Conservation (phyloP, 345 rosid genomes). For the Salix caprea region DNA sequence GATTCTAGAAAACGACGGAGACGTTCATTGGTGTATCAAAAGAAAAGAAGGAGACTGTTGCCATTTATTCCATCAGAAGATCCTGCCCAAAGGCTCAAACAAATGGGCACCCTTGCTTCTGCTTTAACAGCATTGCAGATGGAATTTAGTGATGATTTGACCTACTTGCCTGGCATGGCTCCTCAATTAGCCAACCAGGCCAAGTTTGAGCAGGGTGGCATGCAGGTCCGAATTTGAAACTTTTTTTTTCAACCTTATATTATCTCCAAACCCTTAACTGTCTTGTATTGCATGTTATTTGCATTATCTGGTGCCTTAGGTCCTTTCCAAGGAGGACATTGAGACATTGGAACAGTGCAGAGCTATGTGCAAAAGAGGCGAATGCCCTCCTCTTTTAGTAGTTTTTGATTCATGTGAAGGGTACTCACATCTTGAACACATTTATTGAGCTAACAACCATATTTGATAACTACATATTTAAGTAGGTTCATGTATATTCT, state of each 20-base stretch:
- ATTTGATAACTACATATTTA: neutral
- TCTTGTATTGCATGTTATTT: neutral
- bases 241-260: neutral
- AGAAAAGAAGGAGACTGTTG: constrained; percentile 69
- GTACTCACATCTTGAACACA: constrained; percentile 32
- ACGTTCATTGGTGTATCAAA: constrained; percentile 68
- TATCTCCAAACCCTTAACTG: neutral
- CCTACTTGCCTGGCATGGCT: constrained; percentile 61
- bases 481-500: constrained; percentile 11
- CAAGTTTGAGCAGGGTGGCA: constrained; percentile 69
- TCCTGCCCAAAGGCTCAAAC: constrained; percentile 51
- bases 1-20: constrained; percentile 59
- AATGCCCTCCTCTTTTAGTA: constrained; percentile 78
- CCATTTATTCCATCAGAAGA: constrained; percentile 70
- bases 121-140: constrained; percentile 68
- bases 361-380: constrained; percentile 71
- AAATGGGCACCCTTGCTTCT: constrained; percentile 81
- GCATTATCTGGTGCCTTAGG: constrained; percentile 24
- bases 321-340: constrained; percentile 72
- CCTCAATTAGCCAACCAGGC: constrained; percentile 76
- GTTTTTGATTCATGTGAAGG: constrained; percentile 88
- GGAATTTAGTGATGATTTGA: constrained; percentile 63
- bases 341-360: constrained; percentile 66
- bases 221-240: constrained; percentile 55
- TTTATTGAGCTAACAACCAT: constrained; percentile 9